Evolutionary conservation across 768 basidiomycete genomes (phyloP).

Genomic region (Lactarius vividus): DNA sequence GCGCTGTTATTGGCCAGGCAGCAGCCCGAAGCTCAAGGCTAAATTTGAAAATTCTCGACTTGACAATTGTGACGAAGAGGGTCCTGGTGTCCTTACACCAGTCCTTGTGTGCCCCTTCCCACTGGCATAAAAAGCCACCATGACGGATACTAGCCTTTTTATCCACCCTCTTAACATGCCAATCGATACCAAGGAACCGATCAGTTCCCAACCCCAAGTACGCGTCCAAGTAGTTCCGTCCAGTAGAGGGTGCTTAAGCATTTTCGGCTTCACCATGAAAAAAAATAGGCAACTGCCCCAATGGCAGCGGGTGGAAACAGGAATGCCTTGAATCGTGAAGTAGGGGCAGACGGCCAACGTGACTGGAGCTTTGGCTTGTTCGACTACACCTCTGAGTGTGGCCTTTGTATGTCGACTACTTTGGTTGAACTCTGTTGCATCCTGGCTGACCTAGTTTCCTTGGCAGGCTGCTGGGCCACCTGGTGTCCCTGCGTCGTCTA

Average conservation of each 20-base stretch:
- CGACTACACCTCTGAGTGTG: constrained; percentile 29
- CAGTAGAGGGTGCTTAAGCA: background rate
- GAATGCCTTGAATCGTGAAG: constrained; percentile 31
- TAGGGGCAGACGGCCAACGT: constrained; percentile 34
- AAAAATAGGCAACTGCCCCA: background rate
- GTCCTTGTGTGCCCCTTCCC: background rate
- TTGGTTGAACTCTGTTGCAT: constrained; percentile 8
- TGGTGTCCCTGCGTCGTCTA: constrained; percentile 46
- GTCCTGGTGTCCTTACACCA: background rate
- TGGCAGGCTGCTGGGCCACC: constrained; percentile 37
- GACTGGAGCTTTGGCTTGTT: constrained; percentile 35
- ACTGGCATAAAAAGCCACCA: background rate
- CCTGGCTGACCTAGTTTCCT: constrained; percentile 18
- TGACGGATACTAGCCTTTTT: background rate
- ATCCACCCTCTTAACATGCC: background rate
- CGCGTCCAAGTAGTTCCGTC: background rate
- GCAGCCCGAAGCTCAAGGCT: background rate
- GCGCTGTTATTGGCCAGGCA: background rate
- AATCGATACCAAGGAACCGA: background rate
- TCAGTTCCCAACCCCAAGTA: background rate
- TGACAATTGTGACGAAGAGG: background rate
- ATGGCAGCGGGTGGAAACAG: constrained; percentile 21
- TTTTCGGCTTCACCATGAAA: background rate
- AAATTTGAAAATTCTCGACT: background rate
- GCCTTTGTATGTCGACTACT: constrained; percentile 30